Base-by-base conservation (phyloP, 352 stramenopile genomes). In the Phytopythium mirpurense region DNA sequence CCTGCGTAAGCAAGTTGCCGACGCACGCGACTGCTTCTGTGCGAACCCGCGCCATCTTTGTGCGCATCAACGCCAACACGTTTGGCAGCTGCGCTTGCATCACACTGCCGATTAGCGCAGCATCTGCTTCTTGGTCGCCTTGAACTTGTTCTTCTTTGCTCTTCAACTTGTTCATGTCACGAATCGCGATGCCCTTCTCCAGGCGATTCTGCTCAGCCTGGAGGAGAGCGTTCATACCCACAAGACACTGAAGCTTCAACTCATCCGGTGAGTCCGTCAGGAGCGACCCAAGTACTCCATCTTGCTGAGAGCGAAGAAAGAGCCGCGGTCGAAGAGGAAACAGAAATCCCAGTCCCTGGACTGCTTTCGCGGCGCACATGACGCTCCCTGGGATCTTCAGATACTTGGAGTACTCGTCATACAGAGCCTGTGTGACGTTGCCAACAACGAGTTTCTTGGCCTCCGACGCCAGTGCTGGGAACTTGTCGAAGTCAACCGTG, bases 71-170 rank as follows among this genome's bases (percentile, higher is more conserved):
- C 23, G 44, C 21, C 52, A 93, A 59, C 12, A 92, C 65, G 35
- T 88, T 84, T 12, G 47, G 46, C 14, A 95, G 59, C 37, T 95
- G 79, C n/a, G 71, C 83, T 59, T 93, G 83, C 82, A 93, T 93
- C 14, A 95, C 74, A 29, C 83, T 83, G 27, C 83, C 85, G 38
- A 95, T 93, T n/a, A 93, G 68, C 8, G 81, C 85, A 19, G 81
- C 81, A 31, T 93, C 83, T 15, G 78, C 81, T 71, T 93, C 82
- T 59, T 93, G 85, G 40, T 95, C 85, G n/a, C 85, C 83, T 62
- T 86, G 76, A 23, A 95, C 76, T 62, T 93, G 81, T 9, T 85
- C 62, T 36, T 83, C 70, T 51, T 86, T 91, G 34, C 66, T 86
- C 49, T 80, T 90, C 46, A 70, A 68, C n/a, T 57, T 60, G 44